A percentile compares a stretch with the other conserved stretches of the same genome.
phyloP scores from a whole-genome alignment of 768 basidiomycete genomes.

The Inosperma sp. region DNA sequence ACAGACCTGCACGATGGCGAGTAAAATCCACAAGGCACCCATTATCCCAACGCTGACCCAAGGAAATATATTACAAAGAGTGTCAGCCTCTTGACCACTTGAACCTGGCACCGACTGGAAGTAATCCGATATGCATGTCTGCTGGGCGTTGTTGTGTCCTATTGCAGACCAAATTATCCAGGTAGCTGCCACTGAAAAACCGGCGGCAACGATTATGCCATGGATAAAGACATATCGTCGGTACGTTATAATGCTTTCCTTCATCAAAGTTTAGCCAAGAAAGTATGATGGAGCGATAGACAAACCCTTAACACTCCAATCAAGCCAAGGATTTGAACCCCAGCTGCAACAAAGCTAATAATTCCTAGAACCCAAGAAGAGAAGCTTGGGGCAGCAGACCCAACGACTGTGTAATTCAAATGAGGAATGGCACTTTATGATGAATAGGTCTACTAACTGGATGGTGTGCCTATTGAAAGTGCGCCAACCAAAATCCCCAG shows the following conservation, averaged over 20 bases:
- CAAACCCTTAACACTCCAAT: constrained; percentile 68
- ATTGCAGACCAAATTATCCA: constrained; percentile 80
- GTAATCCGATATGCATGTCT: constrained; percentile 58
- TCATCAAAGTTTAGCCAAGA: constrained; percentile 9
- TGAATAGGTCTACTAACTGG: constrained; percentile 48
- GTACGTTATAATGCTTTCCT: constrained; percentile 67
- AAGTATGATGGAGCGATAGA: constrained; percentile 21
- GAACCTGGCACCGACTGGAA: constrained; percentile 43
- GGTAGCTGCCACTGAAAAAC: constrained; percentile 72
- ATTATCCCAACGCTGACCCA: constrained; percentile 93
- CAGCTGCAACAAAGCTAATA: constrained; percentile 72
- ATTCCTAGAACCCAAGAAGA: constrained; percentile 70
- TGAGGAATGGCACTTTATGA: background rate
- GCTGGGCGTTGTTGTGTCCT: constrained; percentile 67
- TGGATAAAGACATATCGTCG: constrained; percentile 70
- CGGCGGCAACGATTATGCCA: constrained; percentile 45
- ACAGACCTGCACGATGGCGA: constrained; percentile 73
- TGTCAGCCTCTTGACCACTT: constrained; percentile 50
- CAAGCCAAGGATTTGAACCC: constrained; percentile 77
- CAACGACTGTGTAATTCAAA: constrained; percentile 58
- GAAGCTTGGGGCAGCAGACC: constrained; percentile 76
- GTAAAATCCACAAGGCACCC: constrained; percentile 80
- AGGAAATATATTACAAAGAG: constrained; percentile 83
- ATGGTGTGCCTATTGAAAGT: constrained; percentile 70
- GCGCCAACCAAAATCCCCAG: constrained; percentile 64